phyloP scores from a whole-genome alignment of 306 rosid species.

The Parietaria judaica region DNA sequence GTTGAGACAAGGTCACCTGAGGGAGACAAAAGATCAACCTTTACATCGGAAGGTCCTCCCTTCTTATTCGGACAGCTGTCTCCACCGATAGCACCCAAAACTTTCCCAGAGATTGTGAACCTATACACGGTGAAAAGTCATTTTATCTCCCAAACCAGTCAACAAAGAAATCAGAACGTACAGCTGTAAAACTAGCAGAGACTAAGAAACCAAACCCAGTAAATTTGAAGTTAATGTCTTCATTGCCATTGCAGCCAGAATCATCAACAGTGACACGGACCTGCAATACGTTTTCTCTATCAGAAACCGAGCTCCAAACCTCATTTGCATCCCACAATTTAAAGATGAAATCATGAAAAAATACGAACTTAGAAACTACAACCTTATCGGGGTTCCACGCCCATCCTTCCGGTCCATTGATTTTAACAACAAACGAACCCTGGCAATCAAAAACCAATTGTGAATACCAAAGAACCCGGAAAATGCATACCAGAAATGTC shows the following conservation, averaged over 20 bases:
- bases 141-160: slow-evolving; percentile 7
- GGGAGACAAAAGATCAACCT: slow-evolving; percentile 66
- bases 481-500: not conserved
- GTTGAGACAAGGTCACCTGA: slow-evolving; percentile 57
- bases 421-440: slow-evolving; percentile 82
- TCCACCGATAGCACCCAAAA: slow-evolving; percentile 85
- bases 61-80: slow-evolving; percentile 59
- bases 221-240: slow-evolving; percentile 84
- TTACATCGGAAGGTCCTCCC: slow-evolving; percentile 84
- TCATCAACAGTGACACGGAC: slow-evolving; percentile 79
- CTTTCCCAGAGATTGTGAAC: slow-evolving; percentile 85
- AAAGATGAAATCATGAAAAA: not conserved
- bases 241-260: slow-evolving; percentile 83
- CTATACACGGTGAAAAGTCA: slow-evolving; percentile 34
- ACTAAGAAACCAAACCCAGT: slow-evolving; percentile 56
- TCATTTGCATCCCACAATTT: not conserved
- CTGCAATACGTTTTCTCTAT: slow-evolving; percentile 27
- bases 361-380: not conserved
- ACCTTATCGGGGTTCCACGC: slow-evolving; percentile 93
- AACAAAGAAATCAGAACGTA: slow-evolving; percentile 10
- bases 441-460: slow-evolving; percentile 27
- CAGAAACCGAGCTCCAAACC: slow-evolving; percentile 15
- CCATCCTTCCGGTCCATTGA: slow-evolving; percentile 96
- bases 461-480: slow-evolving; percentile 23
- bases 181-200: slow-evolving; percentile 11